Percentiles rank a stretch among this genome's conserved stretches.
These are phyloP conservation scores for Xylaria flabelliformis DNA, from an alignment of 495 filamentous ascomycete genomes.

Conservation along the genomic window DNA sequence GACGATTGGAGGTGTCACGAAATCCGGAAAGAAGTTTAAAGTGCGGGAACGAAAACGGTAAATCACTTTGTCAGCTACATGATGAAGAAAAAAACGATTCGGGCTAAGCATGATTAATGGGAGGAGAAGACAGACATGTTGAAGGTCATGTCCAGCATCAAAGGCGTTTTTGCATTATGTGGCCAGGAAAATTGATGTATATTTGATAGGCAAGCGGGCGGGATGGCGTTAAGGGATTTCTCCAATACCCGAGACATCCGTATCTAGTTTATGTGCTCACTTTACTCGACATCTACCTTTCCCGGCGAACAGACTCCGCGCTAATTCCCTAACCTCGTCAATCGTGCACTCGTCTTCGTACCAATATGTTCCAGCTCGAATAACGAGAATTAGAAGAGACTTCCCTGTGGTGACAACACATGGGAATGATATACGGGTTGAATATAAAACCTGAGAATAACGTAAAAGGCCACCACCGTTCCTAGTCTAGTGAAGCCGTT, in stretches of 20 bases:
- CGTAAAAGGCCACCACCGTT: not conserved
- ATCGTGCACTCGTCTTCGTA: conserved; percentile 11
- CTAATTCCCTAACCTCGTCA: conserved; percentile 13
- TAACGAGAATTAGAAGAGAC: conserved; percentile 6
- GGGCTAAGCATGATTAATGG: not conserved
- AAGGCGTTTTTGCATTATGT: conserved; percentile 21
- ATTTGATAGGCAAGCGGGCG: conserved; percentile 20
- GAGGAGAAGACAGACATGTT: not conserved
- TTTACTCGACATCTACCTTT: not conserved
- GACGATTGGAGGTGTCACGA: conserved; percentile 78
- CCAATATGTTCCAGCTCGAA: conserved; percentile 9
- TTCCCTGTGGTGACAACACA: not conserved
- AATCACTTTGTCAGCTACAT: no score
- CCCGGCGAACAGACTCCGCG: conserved; percentile 13
- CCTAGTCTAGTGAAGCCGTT: conserved; percentile 13
- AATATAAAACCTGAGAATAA: not conserved
- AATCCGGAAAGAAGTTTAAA: conserved; percentile 83
- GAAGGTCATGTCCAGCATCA: conserved; percentile 7
- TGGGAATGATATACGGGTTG: not conserved
- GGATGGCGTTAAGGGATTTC: conserved; percentile 22
- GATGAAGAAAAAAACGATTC: no score
- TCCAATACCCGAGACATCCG: conserved; percentile 4
- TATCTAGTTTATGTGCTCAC: not conserved
- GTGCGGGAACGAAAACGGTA: conserved; percentile 80
- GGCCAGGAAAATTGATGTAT: conserved; percentile 24